phyloP scores from a whole-genome alignment of 1,284 basidiomycete genomes.

The Tilletia horrida region DNA sequence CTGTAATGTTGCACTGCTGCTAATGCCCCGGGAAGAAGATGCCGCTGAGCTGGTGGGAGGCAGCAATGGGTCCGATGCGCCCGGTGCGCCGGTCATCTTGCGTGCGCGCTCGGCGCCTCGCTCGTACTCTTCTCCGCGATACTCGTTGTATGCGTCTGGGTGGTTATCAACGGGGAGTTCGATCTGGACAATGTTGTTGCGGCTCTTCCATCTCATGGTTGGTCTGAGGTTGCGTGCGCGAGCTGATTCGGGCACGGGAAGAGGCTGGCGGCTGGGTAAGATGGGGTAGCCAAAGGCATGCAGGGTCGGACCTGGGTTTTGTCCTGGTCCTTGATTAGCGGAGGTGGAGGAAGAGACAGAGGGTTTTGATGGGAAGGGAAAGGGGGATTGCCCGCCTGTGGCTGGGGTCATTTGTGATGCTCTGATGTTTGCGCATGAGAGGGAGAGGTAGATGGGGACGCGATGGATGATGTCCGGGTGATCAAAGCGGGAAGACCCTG shows the following conservation, averaged over 20 bases:
- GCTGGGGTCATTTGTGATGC: background rate
- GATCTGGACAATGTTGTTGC: conserved; percentile 48
- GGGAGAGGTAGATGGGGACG: conserved; percentile 49
- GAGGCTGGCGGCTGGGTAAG: conserved; percentile 40
- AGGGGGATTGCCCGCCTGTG: background rate
- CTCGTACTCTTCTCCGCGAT: conserved; percentile 41
- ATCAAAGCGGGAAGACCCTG: background rate
- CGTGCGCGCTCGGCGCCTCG: conserved; percentile 21
- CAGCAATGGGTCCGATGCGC: background rate
- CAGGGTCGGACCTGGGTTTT: conserved; percentile 25
- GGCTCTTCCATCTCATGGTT: conserved; percentile 46
- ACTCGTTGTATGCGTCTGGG: conserved; percentile 46
- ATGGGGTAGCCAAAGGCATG: conserved; percentile 53
- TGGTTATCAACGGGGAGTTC: conserved; percentile 50
- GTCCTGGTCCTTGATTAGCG: background rate
- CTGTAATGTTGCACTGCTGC: background rate
- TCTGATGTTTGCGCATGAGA: conserved; percentile 33
- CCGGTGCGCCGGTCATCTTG: conserved; percentile 7
- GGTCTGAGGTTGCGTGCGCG: conserved; percentile 41
- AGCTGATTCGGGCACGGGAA: conserved; percentile 47
- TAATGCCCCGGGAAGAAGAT: background rate
- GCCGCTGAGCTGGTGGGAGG: background rate
- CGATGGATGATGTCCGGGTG: conserved; percentile 23
- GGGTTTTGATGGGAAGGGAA: background rate
- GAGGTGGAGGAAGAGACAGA: background rate